These are phyloP conservation scores for Gossypium schwendimanii DNA, from an alignment of 441 rosid genomes.

Conservation along the genomic window DNA sequence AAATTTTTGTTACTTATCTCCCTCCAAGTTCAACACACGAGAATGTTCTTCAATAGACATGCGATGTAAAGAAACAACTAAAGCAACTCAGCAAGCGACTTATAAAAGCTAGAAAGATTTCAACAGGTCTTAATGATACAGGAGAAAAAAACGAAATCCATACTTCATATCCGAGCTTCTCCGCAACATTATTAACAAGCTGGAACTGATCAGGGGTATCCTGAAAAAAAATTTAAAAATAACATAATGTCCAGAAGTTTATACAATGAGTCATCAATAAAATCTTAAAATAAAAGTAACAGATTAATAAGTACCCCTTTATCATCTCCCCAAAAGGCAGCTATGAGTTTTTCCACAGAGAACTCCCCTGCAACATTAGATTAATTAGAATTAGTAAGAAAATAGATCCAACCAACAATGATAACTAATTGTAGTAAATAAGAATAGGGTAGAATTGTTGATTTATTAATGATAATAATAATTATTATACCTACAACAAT, in stretches of 20 bases:
- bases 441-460: not conserved
- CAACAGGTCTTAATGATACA: not conserved
- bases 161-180: constrained; percentile 62
- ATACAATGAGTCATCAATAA: too few relatives aligned
- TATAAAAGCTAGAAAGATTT: constrained; percentile 1
- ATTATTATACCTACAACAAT: constrained; percentile 52
- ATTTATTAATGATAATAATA: not conserved
- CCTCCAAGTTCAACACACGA: too few relatives aligned
- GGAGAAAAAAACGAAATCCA: constrained; percentile 16
- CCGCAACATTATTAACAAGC: constrained; percentile 48
- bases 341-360: constrained; percentile 56
- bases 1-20: too few relatives aligned
- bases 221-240: constrained; percentile 26
- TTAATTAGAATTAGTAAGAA: constrained; percentile 9
- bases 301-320: constrained; percentile 30
- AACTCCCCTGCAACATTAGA: constrained; percentile 47
- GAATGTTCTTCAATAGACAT: not conserved
- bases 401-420: not conserved
- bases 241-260: not conserved
- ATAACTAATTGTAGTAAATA: not conserved
- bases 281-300: not conserved
- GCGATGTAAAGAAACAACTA: constrained; percentile 3
- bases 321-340: constrained; percentile 28
- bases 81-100: not conserved
- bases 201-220: constrained; percentile 68